Percentiles rank a stretch among this genome's conserved stretches.
These are phyloP conservation scores for Cercospora zeina DNA, from an alignment of 2,329 filamentous ascomycete species.

Conservation along the genomic window DNA sequence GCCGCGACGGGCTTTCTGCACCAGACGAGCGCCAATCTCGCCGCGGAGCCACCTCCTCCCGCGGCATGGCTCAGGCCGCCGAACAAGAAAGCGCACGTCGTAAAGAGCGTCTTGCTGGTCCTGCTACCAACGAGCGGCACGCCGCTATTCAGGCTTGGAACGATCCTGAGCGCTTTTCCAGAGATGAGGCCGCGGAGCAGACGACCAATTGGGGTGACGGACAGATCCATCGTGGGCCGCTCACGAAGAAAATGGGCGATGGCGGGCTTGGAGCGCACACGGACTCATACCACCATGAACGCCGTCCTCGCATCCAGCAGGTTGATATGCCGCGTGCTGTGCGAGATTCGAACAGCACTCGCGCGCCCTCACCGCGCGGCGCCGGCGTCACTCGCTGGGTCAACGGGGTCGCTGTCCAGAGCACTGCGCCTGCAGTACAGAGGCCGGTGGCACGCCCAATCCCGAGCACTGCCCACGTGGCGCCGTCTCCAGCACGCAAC, in stretches of 20 bases:
- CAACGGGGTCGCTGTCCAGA: conserved; percentile 2
- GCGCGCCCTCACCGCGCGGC: conserved; percentile 15
- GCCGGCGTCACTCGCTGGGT: conserved; percentile 2
- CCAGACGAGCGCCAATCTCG: conserved; percentile 14
- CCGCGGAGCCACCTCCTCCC: background rate
- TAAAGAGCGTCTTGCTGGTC: background rate
- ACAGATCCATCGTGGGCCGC: conserved; percentile 31
- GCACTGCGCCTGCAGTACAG: background rate
- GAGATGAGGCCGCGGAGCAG: conserved; percentile 19
- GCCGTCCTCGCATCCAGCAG: background rate
- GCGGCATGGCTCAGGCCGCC: background rate
- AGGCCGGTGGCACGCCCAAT: background rate
- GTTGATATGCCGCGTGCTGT: background rate
- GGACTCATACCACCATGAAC: background rate
- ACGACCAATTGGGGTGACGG: conserved; percentile 23
- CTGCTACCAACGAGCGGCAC: conserved; percentile 2
- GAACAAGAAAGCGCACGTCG: conserved; percentile 5
- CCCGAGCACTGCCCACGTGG: background rate
- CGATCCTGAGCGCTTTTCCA: conserved; percentile 19
- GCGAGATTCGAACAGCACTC: background rate
- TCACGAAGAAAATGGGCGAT: background rate
- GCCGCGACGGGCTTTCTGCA: conserved; percentile 30
- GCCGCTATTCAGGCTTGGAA: conserved; percentile 19
- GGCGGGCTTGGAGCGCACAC: background rate
- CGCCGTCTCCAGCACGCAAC: background rate